A percentile compares a stretch with the other conserved stretches of the same genome.
These are phyloP conservation scores for Fusarium udum DNA, from an alignment of 2,329 filamentous ascomycete species.

Conservation along the genomic window DNA sequence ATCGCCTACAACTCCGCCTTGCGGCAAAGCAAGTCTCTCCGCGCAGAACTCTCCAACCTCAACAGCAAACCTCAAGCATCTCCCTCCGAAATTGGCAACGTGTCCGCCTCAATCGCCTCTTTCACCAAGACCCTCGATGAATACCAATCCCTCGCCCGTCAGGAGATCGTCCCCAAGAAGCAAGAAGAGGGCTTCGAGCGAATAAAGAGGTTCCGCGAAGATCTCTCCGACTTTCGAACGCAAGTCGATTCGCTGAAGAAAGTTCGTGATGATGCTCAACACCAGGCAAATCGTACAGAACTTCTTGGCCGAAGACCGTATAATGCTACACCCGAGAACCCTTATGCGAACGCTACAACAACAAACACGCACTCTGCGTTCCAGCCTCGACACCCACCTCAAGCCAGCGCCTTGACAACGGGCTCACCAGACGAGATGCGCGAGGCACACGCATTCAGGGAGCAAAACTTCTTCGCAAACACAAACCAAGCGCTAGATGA, in stretches of 20 bases:
- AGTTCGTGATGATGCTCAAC: conserved; percentile 77
- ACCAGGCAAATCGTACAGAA: conserved; percentile 76
- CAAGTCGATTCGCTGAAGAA: conserved; percentile 82
- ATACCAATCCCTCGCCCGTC: conserved; percentile 84
- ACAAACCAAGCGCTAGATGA: conserved; percentile 91
- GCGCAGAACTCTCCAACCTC: conserved; percentile 78
- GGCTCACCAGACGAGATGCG: conserved; percentile 72
- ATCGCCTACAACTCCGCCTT: conserved; percentile 86
- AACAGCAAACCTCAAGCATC: conserved; percentile 72
- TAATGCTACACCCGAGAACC: conserved; percentile 86
- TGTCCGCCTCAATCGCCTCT: conserved; percentile 79
- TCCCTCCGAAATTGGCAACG: conserved; percentile 67
- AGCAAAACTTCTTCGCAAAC: conserved; percentile 85
- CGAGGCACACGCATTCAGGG: conserved; percentile 84
- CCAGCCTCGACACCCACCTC: conserved; percentile 56
- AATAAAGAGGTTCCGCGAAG: conserved; percentile 83
- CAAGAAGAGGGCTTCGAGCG: conserved; percentile 90
- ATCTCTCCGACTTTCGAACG: conserved; percentile 81
- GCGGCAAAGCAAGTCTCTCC: conserved; percentile 83
- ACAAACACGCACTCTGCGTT: conserved; percentile 49
- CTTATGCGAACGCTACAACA: conserved; percentile 73
- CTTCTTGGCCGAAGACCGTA: conserved; percentile 87
- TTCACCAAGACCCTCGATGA: conserved; percentile 93
- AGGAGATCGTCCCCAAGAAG: conserved; percentile 90
- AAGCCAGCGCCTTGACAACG: conserved; percentile 45